Evolutionary conservation across 1,139 yeast species (phyloP).

Genomic region (Geotrichum cucujoidarum): DNA sequence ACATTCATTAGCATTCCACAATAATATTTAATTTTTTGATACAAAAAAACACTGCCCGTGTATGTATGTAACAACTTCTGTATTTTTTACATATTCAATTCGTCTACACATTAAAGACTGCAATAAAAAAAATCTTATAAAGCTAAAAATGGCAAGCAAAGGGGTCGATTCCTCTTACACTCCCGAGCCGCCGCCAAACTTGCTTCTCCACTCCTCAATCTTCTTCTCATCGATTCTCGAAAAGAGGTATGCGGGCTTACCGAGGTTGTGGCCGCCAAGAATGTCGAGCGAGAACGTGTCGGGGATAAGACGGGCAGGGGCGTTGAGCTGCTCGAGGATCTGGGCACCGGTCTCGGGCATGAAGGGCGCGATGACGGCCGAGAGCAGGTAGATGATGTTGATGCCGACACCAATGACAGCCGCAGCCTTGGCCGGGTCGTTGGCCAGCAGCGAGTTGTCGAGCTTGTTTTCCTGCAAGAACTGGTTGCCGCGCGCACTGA

Average conservation of each 20-base stretch:
- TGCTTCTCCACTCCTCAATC: conserved; percentile 79
- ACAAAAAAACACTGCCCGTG: too few relatives aligned
- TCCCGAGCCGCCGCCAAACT: conserved; percentile 56
- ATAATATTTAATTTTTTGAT: too few relatives aligned
- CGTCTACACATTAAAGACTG: too few relatives aligned
- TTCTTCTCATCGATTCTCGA: conserved; percentile 85
- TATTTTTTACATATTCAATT: too few relatives aligned
- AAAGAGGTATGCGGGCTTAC: conserved; percentile 87
- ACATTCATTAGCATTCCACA: too few relatives aligned
- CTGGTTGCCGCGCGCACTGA: conserved; percentile 89
- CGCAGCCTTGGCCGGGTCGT: conserved; percentile 75
- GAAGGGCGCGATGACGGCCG: conserved; percentile 77
- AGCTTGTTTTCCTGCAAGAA: conserved; percentile 94
- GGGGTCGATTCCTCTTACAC: too few relatives aligned
- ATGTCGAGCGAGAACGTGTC: conserved; percentile 67
- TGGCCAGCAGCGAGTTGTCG: conserved; percentile 76
- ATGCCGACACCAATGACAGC: conserved; percentile 91
- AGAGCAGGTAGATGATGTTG: conserved; percentile 77
- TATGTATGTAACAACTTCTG: too few relatives aligned
- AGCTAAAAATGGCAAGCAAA: too few relatives aligned
- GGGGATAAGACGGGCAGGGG: conserved; percentile 72
- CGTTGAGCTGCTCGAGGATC: conserved; percentile 75
- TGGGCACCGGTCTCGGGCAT: conserved; percentile 78
- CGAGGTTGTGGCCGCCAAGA: conserved; percentile 78
- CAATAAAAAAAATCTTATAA: too few relatives aligned